Evolutionary conservation across 2,329 filamentous ascomycete species (phyloP), one percentile per base, ranked within the genome.

Genomic region (Trichoderma sp.): DNA sequence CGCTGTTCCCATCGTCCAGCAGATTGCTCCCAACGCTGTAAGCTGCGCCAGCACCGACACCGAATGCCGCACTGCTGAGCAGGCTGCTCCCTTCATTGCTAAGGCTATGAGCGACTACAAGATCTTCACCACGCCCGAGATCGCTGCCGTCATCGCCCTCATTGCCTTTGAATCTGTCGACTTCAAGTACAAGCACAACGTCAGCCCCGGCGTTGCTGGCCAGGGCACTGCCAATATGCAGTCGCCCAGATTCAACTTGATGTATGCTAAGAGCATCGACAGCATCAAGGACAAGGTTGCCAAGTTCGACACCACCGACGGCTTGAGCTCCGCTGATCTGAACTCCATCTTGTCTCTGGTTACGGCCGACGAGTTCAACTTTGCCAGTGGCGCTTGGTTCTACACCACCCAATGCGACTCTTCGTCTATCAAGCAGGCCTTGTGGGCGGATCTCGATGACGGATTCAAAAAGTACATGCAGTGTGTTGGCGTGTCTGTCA

Each of bases 131-230:
- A 78, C 80, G 25, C 84, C 83, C 25, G 86, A 90, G 72, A 88
- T 91, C 75, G 92, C 92, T 7, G 91, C 89, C 25, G 78, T 94
- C 17, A 75, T 95, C 52, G 83, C 89, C 13, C 82, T 93, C 74
- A 90, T 92, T 80, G 86, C 89, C 12, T 89, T 89, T 75, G 93
- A 96, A 80, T 88, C 86, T 2, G 87, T 67, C 25, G 84, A 89
- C 70, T 92, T 94, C 80, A 83, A 86, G 73, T 94, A 87, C 84
- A 92, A 90, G 78, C 84, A 83, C 77, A 92, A 93, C 79, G 81
- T 88, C 72, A 71, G 64, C 37, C 80, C 81, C 70, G 85, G 83
- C n/a, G 74, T 79, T 0, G 83, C 89, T 0, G 92, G 91, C 9
- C 90, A 94, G 76, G 91, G 91, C 27, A 93, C 91, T 2, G 80